Evolutionary conservation across 345 rosid genomes (phyloP), one percentile per base, ranked within the genome.

Genomic region (Murraya koenigii): DNA sequence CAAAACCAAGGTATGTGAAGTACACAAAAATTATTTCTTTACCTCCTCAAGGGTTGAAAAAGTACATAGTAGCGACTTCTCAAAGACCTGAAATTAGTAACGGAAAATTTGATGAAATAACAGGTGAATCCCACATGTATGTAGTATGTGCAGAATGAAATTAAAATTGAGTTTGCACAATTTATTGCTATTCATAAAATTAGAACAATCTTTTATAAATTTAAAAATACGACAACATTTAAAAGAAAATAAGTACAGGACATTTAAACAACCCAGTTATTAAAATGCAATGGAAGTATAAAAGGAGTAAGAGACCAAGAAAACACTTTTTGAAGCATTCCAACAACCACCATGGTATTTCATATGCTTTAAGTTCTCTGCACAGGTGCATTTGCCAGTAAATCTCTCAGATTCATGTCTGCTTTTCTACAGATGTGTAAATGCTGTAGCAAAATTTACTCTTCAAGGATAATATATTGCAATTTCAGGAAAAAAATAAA

Each of bases 21-120:
- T 2, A 77, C 30, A 65, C 41, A 30, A 32, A n/a, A 52, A 62
- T 35, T 38, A 8, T 22, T 76, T 56, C 38, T 65, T 72, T 86
- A 94, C 99, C 97, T 92, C 98, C 68, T 92, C 98, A 79, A 85
- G 65, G 69, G 95, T 84, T 74, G 97, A 87, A 85, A 94, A 94
- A 5, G 90, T 81, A 86, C 90, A 94, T 59, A 82, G 90, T 80
- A 92, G 72, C 74, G 99, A 90, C 86, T 87, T 92, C 80, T 90
- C 98, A 86, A 88, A 92, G 67, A 89, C 94, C 99, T 95, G 91
- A 80, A 74, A 59, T 26, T 59, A 83, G 79, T 10, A 74, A 63
- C 71, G 70, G 67, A 78, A 76, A 82, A 70, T 74, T 61, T 54
- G 56, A 25, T 75, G 20, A 66, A 79, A 54, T n/a, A 68, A 22